Conservation (phyloP, 169 alveolate genomes). For the Plasmodium malariae region DNA sequence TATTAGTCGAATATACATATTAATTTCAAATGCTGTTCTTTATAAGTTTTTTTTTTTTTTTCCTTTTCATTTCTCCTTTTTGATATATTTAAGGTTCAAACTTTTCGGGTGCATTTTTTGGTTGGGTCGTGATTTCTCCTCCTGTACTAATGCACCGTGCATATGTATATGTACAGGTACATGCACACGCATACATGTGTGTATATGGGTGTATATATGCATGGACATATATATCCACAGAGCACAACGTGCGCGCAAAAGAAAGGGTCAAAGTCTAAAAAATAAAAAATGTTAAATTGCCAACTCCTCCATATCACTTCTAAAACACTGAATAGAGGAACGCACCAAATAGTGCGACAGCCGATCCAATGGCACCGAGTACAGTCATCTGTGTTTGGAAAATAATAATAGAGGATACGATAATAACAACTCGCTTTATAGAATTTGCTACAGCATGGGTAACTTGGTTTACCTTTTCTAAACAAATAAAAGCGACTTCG, state of each 20-base stretch:
- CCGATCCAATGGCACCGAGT: slow-evolving; percentile 84
- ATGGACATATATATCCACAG: not conserved
- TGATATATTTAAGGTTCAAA: no score
- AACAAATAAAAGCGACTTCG: slow-evolving; percentile 88
- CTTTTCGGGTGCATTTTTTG: no score
- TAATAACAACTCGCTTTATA: slow-evolving; percentile 86
- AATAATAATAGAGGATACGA: slow-evolving; percentile 83
- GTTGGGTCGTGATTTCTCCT: no score
- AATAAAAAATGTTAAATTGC: no score
- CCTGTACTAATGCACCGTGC: not conserved
- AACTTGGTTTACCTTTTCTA: slow-evolving; percentile 86
- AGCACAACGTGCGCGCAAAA: no score
- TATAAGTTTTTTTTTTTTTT: no score
- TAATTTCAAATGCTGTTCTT: no score
- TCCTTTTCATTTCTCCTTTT: no score
- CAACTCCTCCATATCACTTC: not conserved
- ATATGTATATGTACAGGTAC: not conserved
- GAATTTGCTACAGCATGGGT: slow-evolving; percentile 91
- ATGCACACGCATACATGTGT: not conserved
- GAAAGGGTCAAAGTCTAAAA: no score
- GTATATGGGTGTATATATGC: not conserved
- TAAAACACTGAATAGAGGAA: slow-evolving; percentile 79
- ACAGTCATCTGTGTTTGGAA: slow-evolving; percentile 84
- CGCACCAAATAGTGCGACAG: slow-evolving; percentile 88
- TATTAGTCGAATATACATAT: no score